Evolutionary conservation across 2,329 filamentous ascomycete genomes (phyloP).

Genomic region (Aspergillus felis): DNA sequence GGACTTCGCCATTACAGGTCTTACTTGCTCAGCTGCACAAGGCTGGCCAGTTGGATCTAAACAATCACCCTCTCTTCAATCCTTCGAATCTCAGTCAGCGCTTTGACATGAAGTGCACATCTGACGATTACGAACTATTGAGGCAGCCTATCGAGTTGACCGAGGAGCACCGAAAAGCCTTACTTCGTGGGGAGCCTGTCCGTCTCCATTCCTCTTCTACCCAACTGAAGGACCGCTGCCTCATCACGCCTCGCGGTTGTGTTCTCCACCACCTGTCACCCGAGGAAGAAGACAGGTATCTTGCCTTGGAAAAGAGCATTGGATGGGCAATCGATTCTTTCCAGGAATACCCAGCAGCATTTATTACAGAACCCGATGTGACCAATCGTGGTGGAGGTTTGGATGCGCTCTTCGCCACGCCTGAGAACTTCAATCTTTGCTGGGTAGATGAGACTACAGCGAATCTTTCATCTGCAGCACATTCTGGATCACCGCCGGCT

Average conservation of each 20-base stretch:
- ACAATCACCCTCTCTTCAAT: slow-evolving; percentile 39
- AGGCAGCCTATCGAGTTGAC: slow-evolving; percentile 38
- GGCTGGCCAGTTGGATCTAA: slow-evolving; percentile 33
- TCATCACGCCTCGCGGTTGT: slow-evolving; percentile 45
- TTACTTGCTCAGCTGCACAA: slow-evolving; percentile 39
- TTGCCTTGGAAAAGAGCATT: slow-evolving; percentile 41
- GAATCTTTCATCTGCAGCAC: slow-evolving; percentile 23
- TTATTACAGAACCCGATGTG: slow-evolving; percentile 38
- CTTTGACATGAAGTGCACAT: slow-evolving; percentile 39
- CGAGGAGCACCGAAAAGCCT: slow-evolving; percentile 39
- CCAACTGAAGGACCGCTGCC: slow-evolving; percentile 38
- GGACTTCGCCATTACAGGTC: slow-evolving; percentile 35
- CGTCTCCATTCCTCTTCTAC: slow-evolving; percentile 33
- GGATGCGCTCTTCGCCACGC: slow-evolving; percentile 42
- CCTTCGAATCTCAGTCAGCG: slow-evolving; percentile 39
- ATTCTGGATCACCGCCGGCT: slow-evolving; percentile 17
- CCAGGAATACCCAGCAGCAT: slow-evolving; percentile 36
- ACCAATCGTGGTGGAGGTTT: slow-evolving; percentile 43
- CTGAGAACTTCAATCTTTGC: slow-evolving; percentile 44
- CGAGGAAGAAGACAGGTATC: slow-evolving; percentile 45
- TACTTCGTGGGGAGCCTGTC: slow-evolving; percentile 41
- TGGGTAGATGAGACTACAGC: slow-evolving; percentile 39
- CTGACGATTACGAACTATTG: slow-evolving; percentile 38
- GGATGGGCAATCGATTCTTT: slow-evolving; percentile 28
- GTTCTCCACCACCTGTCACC: slow-evolving; percentile 42